Evolutionary conservation across 345 rosid genomes (phyloP).

Genomic region (Hibiscus mutabilis): DNA sequence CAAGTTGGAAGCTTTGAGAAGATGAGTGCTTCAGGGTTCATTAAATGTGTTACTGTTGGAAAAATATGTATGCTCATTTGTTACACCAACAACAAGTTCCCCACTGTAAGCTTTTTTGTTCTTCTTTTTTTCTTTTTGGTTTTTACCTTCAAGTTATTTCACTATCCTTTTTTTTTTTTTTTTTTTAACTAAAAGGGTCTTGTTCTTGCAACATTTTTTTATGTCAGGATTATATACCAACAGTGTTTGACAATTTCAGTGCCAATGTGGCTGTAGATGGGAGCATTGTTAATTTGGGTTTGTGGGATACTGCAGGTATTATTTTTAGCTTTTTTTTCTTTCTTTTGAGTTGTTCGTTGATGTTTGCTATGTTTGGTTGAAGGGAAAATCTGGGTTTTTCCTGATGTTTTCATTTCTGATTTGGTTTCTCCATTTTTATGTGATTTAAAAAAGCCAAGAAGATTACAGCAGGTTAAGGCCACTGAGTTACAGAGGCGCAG

Average conservation of each 20-base stretch:
- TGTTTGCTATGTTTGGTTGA: background rate
- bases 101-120: constrained; percentile 24
- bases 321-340: constrained; percentile 8
- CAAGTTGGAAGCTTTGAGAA: constrained; percentile 18
- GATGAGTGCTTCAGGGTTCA: constrained; percentile 93
- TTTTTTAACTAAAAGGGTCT: background rate
- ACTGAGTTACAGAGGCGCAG: constrained; percentile 96
- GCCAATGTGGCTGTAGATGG: constrained; percentile 97
- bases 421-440: background rate
- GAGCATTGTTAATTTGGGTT: constrained; percentile 78
- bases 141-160: background rate
- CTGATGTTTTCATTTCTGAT: constrained; percentile 8
- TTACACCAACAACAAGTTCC: constrained; percentile 98
- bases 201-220: no score
- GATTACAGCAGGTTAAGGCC: constrained; percentile 98
- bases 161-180: constrained; percentile 6
- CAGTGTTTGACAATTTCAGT: constrained; percentile 98
- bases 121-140: background rate
- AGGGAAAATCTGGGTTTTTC: background rate
- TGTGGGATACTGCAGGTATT: constrained; percentile 98
- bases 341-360: background rate
- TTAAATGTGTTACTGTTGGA: constrained; percentile 97
- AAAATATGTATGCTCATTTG: constrained; percentile 99
- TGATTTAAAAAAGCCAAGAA: constrained; percentile 58
- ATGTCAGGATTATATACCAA: constrained; percentile 85